Base-by-base conservation (phyloP, 768 basidiomycete genomes). In the Suillus ampliporus region DNA sequence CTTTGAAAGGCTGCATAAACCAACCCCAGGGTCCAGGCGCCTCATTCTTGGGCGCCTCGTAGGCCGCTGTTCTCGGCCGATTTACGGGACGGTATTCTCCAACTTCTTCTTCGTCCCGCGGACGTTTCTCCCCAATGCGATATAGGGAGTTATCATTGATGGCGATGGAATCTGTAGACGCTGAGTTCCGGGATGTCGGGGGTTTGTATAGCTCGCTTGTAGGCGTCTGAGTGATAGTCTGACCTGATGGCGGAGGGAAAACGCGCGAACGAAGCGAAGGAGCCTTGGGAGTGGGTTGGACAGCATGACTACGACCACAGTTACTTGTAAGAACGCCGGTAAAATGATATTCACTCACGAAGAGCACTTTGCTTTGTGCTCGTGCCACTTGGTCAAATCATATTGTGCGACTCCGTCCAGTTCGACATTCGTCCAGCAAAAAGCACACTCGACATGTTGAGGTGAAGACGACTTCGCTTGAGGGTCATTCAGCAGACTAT, bases 1-100 rank as follows among this genome's bases (percentile, higher is more conserved):
- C 84, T 69, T 83, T 82, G 74, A 89, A 79, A 6, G 89, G 89
- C 44, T 84, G 76, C 72, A 85, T 74, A 68, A 90, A 79, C 89
- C 86, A 89, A 38, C 84, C 84, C 58, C 86, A 69, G 38, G 81
- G 65, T 48, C 78, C 77, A n/a, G 84, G 82, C 7, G 78, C 71
- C 34, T 86, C 83, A 64, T 71, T 77, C 62, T 76, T 71, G 4
- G 84, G 79, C 0, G 80, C 77, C 47, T 73, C 69, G 72, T 84
- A 84, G 0, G 69, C 73, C 57, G 81, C 83, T 37, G 73, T 84
- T 40, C 89, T 82, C 15, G 82, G 77, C n/a, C 89, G 86, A 60
- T 81, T 84, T 31, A 75, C 58, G 23, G 82, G 82, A 43, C 82
- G 81, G 23, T 69, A 76, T n/a, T 82, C 82, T 43, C 76, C 77